Base-by-base conservation (phyloP, 1,284 basidiomycete genomes). In the Tylopilus sp. region DNA sequence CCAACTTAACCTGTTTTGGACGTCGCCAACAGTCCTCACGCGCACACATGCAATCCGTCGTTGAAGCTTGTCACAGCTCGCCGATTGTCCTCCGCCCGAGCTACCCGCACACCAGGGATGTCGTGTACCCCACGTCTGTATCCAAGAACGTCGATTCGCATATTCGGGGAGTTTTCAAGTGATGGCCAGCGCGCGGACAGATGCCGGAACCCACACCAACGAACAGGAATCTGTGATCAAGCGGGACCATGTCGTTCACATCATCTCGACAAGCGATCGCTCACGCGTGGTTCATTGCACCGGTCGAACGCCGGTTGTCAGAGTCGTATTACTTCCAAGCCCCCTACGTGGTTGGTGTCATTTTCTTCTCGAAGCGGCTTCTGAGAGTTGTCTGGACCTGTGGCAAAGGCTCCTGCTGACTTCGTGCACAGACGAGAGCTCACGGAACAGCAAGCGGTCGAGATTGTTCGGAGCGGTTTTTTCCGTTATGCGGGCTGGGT, bases 191-290 rank as follows among this genome's bases (percentile, higher is more conserved):
- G 77, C 11, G 59, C 65, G 0, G 72, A 28, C 79, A 89, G 60
- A 67, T 86, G 12, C 65, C 89, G 2, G 88, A 89, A 64, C 67
- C 89, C 5, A 72, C 77, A 15, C 87, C 88, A 9, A 85, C 79
- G 18, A 87, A 81, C 61, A 89, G 89, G 61, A 78, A 89, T 18
- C 61, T 89, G 68, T 90, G 84, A 83, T 88, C 85, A 1, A 87
- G 85, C 86, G 55, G 52, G 79, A 25, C 70, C 2, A 18, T 7
- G 37, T 29, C n/a, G 1, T 37, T 41, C 16, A 12, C 38, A 16
- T 30, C 5, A 1, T 31, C n/a, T 10, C 7, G 34, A 26, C 15
- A 6, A 23, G 21, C 21, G 41, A 31, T 23, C 12, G 28, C 49
- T 55, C 11, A 60, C 12, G 1, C 21, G 16, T 54, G 40, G 45